Evolutionary conservation across 495 filamentous ascomycete genomes (phyloP), one percentile per base, ranked within the genome.

Genomic region (Aspergillus campestris): DNA sequence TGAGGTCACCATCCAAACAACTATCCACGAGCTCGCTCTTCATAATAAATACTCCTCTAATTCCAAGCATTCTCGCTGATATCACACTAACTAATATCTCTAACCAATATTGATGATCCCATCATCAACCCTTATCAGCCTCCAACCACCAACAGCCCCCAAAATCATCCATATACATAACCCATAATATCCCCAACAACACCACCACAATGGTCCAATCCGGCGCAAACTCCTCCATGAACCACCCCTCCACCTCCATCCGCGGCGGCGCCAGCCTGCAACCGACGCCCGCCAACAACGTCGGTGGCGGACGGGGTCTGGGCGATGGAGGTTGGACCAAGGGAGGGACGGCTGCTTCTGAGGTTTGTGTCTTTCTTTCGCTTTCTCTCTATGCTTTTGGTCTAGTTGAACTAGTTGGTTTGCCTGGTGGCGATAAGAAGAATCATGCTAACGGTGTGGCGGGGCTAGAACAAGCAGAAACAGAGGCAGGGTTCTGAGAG

Each of bases 401-500:
- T 36, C 12, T 38, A 24, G 18, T 24, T 24, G 18, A 4, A 24
- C 18, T 24, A 4, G 0, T 42, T 2, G 18, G 0, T 42, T 2
- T 6, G 13, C 15, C 10, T 18, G 40, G 44, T 14, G 35, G 35
- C 12, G 60, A 64, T 13, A 60, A 52, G 38, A 30, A 47, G 24
- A 32, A 49, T 3, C 59, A 56, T 1, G 47, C 47, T 18, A 54
- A 58, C n/a, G 37, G 49, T 1, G 53, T 39, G 10, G 10, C 55
- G 35, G 8, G 51, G 44, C 1, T 13, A 28, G 12, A 39, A 47
- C 1, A 50, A 57, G 7, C 49, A 51, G 8, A 60, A 59, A 42
- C 49, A 55, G 6, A 56, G 31, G 11, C 65, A 73, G 44, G 67
- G 71, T 43, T 61, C 64, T 41, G 62, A 50, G 24, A 71, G 70